These are phyloP conservation scores for Solanum habrochaites DNA, from an alignment of 257 asterid species.

Conservation along the genomic window DNA sequence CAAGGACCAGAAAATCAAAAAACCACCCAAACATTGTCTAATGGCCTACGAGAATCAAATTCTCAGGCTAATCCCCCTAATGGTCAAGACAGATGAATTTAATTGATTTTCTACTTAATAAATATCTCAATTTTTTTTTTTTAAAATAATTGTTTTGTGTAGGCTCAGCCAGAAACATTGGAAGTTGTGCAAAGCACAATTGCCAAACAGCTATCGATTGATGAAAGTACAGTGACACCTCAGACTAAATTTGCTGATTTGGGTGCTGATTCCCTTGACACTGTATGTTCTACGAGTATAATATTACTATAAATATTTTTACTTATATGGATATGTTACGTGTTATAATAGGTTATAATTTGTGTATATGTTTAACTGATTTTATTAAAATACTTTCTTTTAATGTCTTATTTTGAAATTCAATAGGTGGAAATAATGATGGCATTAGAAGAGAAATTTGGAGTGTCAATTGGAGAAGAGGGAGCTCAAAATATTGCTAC, in stretches of 20 bases:
- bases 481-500: constrained; percentile 46
- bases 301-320: not conserved
- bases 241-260: constrained; percentile 37
- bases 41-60: not conserved
- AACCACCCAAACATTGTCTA: not conserved
- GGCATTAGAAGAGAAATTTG: constrained; percentile 44
- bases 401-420: not conserved
- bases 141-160: not conserved
- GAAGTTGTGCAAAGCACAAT: constrained; percentile 29
- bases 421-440: constrained; percentile 42
- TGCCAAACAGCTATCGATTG: constrained; percentile 38
- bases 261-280: constrained; percentile 56
- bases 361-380: not conserved
- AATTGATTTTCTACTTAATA: not conserved
- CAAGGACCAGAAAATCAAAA: not conserved
- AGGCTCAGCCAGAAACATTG: constrained; percentile 36
- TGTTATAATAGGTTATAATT: not conserved
- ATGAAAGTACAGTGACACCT: constrained; percentile 22
- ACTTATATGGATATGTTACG: not conserved
- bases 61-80: not conserved
- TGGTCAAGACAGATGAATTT: not conserved
- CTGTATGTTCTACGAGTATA: constrained; percentile 8
- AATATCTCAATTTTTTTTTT: not conserved
- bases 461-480: constrained; percentile 42
- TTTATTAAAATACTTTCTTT: not conserved